Evolutionary conservation across 768 basidiomycete genomes (phyloP), one percentile per base, ranked within the genome.

Genomic region (Boletus rex-veris): DNA sequence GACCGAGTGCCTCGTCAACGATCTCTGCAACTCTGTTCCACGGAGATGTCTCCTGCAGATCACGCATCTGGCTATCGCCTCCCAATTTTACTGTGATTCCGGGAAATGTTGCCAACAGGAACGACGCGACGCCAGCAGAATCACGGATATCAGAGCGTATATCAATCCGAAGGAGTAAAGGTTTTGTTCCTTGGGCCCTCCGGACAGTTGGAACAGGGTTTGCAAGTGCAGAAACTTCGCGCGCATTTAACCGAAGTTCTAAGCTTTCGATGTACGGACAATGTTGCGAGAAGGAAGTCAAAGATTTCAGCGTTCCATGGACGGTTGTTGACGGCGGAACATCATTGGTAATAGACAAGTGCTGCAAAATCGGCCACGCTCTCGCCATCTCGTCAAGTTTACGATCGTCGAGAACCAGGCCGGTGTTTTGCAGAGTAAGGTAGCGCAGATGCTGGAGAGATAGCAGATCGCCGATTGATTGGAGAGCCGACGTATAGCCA

Each of bases 21-120:
- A 58, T 53, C 41, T 58, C 55, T 7, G 57, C 46, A 1, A 65
- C 63, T n/a, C 57, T 62, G 26, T 58, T 58, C 62, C 62, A 64
- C n/a, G 57, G 57, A 10, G 57, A 64, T 1, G 51, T 55, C 31
- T 59, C 63, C 3, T n/a, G 40, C 31, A 62, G n/a, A 18, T 62
- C 50, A 7, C 38, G 41, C 52, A 52, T 58, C 9, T 40, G 35
- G 12, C 18, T 44, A 0, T 45, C 51, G 15, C 59, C 51, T 0
- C 30, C 35, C 1, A 62, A 43, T 4, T 47, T 12, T n/a, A 64
- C 55, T 10, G 48, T n/a, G 7, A 63, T 12, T 5, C 54, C 50
- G 1, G 54, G 53, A 51, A 19, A 60, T 2, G 39, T 54, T 37
- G 16, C 31, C 51, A 65, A 30, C 28, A 64, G 58, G 46, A 65